phyloP scores from a whole-genome alignment of 140 eudicot species.

The Stevia rebaudiana region DNA sequence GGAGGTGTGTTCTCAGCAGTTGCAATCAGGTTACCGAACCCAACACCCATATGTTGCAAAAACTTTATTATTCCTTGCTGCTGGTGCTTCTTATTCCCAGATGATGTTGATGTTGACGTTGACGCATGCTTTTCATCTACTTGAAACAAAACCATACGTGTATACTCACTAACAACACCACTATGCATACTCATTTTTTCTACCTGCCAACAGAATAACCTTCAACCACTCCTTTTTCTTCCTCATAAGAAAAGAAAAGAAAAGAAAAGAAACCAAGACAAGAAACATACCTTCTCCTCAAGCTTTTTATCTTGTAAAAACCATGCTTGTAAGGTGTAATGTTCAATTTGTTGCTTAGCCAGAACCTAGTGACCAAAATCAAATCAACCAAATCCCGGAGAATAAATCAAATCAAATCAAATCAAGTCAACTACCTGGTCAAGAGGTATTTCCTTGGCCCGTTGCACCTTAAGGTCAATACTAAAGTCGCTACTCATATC shows the following conservation, averaged over 20 bases:
- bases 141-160: constrained; percentile 56
- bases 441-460: constrained; percentile 61
- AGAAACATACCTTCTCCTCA: constrained; percentile 52
- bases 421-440: constrained; percentile 28
- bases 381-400: constrained; percentile 7
- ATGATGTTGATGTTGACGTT: constrained; percentile 27
- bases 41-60: constrained; percentile 46
- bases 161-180: constrained; percentile 59
- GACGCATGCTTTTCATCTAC: constrained; percentile 25
- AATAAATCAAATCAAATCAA: background rate
- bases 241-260: background rate
- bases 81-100: constrained; percentile 37
- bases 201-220: constrained; percentile 40
- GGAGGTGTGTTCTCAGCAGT: constrained; percentile 72
- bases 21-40: constrained; percentile 72
- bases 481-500: constrained; percentile 45
- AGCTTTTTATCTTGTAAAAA: constrained; percentile 60
- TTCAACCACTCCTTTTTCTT: background rate
- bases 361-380: constrained; percentile 33
- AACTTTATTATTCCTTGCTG: constrained; percentile 27
- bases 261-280: background rate
- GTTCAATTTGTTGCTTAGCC: constrained; percentile 64
- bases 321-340: constrained; percentile 81
- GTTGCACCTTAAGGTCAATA: constrained; percentile 55
- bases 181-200: constrained; percentile 58